Percentiles rank a stretch among this genome's conserved stretches.
Evolutionary conservation across 345 rosid genomes (phyloP).

Genomic region (Salix exigua): DNA sequence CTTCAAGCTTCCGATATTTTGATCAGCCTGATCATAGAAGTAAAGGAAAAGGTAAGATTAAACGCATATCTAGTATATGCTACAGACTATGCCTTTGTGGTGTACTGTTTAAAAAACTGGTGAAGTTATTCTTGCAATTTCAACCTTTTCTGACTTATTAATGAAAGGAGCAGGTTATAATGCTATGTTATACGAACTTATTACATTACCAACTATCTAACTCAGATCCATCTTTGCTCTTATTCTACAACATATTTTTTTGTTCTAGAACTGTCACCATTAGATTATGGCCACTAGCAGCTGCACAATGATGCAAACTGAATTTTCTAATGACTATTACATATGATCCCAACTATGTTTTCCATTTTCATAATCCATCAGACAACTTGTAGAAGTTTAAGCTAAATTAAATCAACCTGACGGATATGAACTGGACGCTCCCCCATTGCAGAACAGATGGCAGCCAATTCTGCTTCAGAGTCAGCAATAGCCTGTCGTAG

Average conservation of each 20-base stretch:
- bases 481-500: slow-evolving; percentile 83
- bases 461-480: slow-evolving; percentile 84
- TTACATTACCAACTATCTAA: not conserved
- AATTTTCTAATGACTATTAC: not conserved
- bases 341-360: not conserved
- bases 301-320: not conserved
- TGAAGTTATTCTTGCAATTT: not conserved
- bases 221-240: not conserved
- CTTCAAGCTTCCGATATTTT: slow-evolving; percentile 70
- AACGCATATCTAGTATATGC: not conserved
- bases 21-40: slow-evolving; percentile 50
- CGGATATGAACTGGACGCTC: slow-evolving; percentile 85
- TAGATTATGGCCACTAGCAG: not conserved
- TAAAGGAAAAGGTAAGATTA: not conserved
- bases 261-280: not conserved
- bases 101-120: not conserved
- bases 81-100: not conserved
- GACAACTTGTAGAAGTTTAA: not conserved
- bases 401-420: slow-evolving; percentile 44
- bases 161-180: not conserved
- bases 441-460: slow-evolving; percentile 84
- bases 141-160: not conserved
- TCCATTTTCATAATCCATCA: not conserved
- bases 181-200: not conserved
- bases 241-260: not conserved